Percentiles rank a stretch among this genome's conserved stretches.
phyloP scores from a whole-genome alignment of 1,139 yeast genomes.

The Kodamaea sp. region DNA sequence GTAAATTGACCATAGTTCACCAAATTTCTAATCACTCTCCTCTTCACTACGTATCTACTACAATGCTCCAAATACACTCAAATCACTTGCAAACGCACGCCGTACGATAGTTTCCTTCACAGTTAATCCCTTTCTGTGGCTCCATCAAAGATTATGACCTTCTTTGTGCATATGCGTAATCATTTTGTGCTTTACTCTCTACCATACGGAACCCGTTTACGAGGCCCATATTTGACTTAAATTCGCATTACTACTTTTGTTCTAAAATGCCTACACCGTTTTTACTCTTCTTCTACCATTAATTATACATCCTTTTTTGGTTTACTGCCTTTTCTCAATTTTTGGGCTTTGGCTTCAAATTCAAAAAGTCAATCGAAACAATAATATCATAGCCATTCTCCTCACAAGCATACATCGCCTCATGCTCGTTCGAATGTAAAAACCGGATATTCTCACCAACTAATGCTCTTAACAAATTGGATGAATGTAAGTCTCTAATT shows the following conservation, averaged over 20 bases:
- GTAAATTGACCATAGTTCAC: too few relatives aligned
- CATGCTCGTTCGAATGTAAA: constrained; percentile 87
- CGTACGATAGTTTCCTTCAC: too few relatives aligned
- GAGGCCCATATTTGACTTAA: too few relatives aligned
- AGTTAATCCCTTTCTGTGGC: too few relatives aligned
- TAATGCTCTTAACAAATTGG: constrained; percentile 80
- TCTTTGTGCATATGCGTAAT: too few relatives aligned
- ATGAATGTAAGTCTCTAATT: constrained; percentile 85
- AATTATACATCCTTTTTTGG: constrained; percentile 1
- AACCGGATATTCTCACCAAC: constrained; percentile 92
- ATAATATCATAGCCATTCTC: constrained; percentile 89
- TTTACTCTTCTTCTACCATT: background rate
- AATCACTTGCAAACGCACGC: too few relatives aligned
- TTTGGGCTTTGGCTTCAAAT: constrained; percentile 35
- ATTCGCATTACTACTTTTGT: background rate
- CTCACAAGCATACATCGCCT: constrained; percentile 89
- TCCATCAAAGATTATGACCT: too few relatives aligned
- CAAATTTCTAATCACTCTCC: too few relatives aligned
- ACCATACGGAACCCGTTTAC: too few relatives aligned
- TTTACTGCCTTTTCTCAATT: background rate
- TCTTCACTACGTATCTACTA: too few relatives aligned
- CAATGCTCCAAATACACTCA: too few relatives aligned
- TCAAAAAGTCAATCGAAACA: constrained; percentile 81
- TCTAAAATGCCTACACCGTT: background rate
- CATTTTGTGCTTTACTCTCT: too few relatives aligned